Evolutionary conservation across 2,329 filamentous ascomycete species (phyloP).

Genomic region (Colletotrichum sp.): DNA sequence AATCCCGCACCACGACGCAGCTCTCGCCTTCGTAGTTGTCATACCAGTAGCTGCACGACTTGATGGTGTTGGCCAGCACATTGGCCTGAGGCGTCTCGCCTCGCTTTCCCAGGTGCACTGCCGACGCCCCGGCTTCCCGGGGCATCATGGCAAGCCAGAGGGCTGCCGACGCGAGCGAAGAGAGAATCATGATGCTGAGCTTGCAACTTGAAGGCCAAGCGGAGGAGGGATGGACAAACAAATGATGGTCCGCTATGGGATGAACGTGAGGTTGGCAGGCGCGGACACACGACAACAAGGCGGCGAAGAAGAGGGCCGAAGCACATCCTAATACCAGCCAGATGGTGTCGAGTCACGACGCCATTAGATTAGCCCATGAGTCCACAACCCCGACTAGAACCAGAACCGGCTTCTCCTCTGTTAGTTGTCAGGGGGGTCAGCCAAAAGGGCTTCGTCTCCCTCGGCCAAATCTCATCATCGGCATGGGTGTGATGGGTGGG

Average conservation of each 20-base stretch:
- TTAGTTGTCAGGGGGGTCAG: not conserved
- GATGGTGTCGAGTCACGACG: not conserved
- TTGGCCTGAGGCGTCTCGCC: not conserved
- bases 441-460: not conserved
- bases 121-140: not conserved
- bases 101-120: not conserved
- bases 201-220: not conserved
- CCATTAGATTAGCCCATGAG: not conserved
- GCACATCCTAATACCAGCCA: not conserved
- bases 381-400: not conserved
- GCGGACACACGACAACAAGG: not conserved
- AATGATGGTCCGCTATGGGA: not conserved
- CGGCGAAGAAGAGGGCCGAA: not conserved
- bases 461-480: not conserved
- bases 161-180: not conserved
- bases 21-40: conserved; percentile 14
- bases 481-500: not conserved
- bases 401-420: not conserved
- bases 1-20: conserved; percentile 17
- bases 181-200: not conserved
- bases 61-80: not conserved
- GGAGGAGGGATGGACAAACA: not conserved
- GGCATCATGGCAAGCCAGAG: not conserved
- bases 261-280: not conserved
- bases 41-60: conserved; percentile 10